Percentiles rank a stretch among this genome's conserved stretches.
phyloP scores from a whole-genome alignment of 441 rosid species.

The Gossypium lobatum region DNA sequence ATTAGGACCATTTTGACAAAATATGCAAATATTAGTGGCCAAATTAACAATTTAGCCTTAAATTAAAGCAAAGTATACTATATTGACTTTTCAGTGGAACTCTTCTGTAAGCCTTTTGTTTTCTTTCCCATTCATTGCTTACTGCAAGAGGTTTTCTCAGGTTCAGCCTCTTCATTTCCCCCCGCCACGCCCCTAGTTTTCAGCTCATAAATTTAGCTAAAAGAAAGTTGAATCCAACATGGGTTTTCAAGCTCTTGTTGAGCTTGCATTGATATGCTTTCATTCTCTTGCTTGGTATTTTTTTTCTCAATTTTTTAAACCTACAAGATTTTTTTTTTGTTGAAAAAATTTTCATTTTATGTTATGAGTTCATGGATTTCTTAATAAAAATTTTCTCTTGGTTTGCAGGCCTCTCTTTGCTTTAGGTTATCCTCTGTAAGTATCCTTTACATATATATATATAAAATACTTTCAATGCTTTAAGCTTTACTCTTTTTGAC shows the following conservation, averaged over 20 bases:
- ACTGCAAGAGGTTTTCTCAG: constrained; percentile 4
- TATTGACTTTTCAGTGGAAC: neutral
- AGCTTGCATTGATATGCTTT: constrained; percentile 16
- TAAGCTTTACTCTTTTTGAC: neutral
- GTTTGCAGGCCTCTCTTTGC: constrained; percentile 28
- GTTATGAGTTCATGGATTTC: neutral
- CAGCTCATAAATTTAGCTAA: neutral
- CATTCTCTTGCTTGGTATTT: constrained; percentile 23
- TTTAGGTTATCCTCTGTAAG: constrained; percentile 32
- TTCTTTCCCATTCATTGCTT: neutral
- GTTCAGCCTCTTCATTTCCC: neutral
- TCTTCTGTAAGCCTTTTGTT: neutral
- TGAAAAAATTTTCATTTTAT: neutral
- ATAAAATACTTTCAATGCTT: neutral
- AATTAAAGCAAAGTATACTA: neutral
- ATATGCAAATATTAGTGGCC: too few species aligned
- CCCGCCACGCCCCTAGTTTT: neutral
- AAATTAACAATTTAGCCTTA: too few species aligned
- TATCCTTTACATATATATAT: neutral
- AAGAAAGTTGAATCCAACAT: neutral
- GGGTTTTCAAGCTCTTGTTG: constrained; percentile 13
- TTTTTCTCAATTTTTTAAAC: neutral
- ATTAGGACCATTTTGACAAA: too few species aligned
- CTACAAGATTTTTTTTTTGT: neutral
- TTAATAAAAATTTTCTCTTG: neutral